Conservation (phyloP, 2,329 filamentous ascomycete species). For the Calonectria crousiana region DNA sequence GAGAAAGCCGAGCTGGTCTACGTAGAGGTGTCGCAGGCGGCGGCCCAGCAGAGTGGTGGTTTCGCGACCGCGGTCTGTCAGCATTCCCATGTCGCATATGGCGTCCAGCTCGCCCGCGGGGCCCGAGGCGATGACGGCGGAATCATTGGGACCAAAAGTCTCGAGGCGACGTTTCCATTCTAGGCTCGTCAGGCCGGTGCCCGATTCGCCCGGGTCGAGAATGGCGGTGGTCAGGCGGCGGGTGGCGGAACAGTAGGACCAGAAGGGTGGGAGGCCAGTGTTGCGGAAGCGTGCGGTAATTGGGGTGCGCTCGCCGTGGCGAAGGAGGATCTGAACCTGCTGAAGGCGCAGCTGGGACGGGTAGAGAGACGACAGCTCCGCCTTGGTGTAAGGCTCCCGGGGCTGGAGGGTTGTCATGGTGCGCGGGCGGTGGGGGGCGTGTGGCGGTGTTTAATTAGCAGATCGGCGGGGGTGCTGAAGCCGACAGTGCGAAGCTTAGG, state of each 20-base stretch:
- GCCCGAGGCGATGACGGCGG: slow-evolving; percentile 77
- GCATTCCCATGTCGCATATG: slow-evolving; percentile 83
- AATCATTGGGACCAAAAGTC: slow-evolving; percentile 79
- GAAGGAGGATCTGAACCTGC: slow-evolving; percentile 88
- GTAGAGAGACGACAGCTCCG: slow-evolving; percentile 86
- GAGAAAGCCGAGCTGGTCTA: slow-evolving; percentile 80
- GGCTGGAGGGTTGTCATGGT: slow-evolving; percentile 84
- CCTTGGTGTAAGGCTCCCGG: slow-evolving; percentile 80
- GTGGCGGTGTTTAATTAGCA: neutral
- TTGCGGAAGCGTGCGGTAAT: slow-evolving; percentile 91
- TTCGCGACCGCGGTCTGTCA: slow-evolving; percentile 80
- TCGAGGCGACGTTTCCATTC: slow-evolving; percentile 83
- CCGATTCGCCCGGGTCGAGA: slow-evolving; percentile 55
- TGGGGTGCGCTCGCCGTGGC: slow-evolving; percentile 85
- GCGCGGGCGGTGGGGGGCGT: neutral
- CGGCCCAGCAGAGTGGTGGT: slow-evolving; percentile 78
- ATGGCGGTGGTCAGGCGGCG: slow-evolving; percentile 72
- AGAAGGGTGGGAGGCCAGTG: slow-evolving; percentile 75
- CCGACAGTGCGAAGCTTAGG: neutral
- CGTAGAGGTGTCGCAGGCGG: slow-evolving; percentile 78
- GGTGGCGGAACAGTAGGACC: slow-evolving; percentile 91
- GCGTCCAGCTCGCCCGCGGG: slow-evolving; percentile 78
- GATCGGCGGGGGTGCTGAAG: neutral
- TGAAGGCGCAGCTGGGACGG: slow-evolving; percentile 84
- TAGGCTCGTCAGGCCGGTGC: slow-evolving; percentile 58